Base-by-base conservation (phyloP, 2,329 filamentous ascomycete species). In the Fusarium camptoceras region DNA sequence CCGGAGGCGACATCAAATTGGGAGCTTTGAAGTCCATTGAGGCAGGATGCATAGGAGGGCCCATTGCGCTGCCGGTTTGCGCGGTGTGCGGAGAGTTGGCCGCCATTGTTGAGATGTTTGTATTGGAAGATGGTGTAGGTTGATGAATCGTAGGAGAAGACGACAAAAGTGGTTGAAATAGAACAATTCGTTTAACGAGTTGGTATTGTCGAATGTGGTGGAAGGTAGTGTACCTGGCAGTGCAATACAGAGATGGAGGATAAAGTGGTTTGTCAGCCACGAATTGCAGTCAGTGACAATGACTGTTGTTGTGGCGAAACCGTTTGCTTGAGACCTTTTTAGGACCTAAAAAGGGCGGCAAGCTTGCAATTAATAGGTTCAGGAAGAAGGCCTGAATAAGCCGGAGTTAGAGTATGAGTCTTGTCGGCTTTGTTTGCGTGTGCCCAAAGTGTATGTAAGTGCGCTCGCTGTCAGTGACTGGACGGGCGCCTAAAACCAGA, bases 1-100 rank as follows among this genome's bases (percentile, higher is more conserved):
- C 88, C 24, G 88, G 88, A 31, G 88, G 88, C 24, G 88, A 90
- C 84, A 90, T 89, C 61, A 90, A 80, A 65, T 81, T 89, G 80
- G 31, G 30, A 27, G 69, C 87, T 86, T 85, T 81, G 55, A 84
- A 73, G 70, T 84, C 86, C 75, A 82, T 67, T 53, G 71, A 65
- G 24, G 73, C 58, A 37, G 73, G 71, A 24, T 65, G 66, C 12
- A 75, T 72, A 47, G 77, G 77, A 49, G 78, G 77, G 30, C 73
- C 75, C 76, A 77, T 78, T 73, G 76, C 60, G 60, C 59, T 64
- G 48, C 60, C 55, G 55, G 64, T 53, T 53, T 71, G 68, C 37
- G 67, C 59, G 67, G 58, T 60, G 67, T 63, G 50, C 50, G 64
- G 68, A 41, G 71, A 66, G 66, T 74, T 73, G 58, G 68, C 46